Evolutionary conservation across 441 rosid species (phyloP).

Genomic region (Raphanus hybrid): DNA sequence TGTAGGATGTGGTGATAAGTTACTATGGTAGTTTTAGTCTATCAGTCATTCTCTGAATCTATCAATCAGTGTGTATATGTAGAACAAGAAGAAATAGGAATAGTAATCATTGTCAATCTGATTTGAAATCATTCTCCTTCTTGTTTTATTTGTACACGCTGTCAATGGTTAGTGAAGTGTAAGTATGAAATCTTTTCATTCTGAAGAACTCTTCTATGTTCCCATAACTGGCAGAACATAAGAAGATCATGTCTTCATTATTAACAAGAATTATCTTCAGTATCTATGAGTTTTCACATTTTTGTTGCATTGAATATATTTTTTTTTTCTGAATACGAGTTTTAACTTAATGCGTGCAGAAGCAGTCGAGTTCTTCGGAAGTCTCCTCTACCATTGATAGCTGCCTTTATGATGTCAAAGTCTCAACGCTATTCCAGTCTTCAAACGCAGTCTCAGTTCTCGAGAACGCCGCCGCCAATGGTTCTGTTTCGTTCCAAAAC

Average conservation of each 20-base stretch:
- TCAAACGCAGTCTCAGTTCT: slow-evolving; percentile 81
- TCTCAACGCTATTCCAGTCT: slow-evolving; percentile 49
- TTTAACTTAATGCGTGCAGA: slow-evolving; percentile 47
- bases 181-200: neutral
- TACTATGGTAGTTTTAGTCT: neutral
- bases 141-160: slow-evolving; percentile 15
- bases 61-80: neutral
- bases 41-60: neutral
- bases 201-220: neutral
- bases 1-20: neutral
- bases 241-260: neutral
- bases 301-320: slow-evolving; percentile 11
- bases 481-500: slow-evolving; percentile 66
- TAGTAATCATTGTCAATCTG: slow-evolving; percentile 4
- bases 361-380: slow-evolving; percentile 38
- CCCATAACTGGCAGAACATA: neutral
- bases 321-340: slow-evolving; percentile 16
- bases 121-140: neutral
- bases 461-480: slow-evolving; percentile 58
- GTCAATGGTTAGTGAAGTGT: neutral
- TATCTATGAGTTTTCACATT: neutral
- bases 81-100: neutral
- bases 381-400: slow-evolving; percentile 49
- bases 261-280: neutral
- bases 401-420: slow-evolving; percentile 48